phyloP scores from a whole-genome alignment of 768 basidiomycete species.

The Exsudoporus frostii region DNA sequence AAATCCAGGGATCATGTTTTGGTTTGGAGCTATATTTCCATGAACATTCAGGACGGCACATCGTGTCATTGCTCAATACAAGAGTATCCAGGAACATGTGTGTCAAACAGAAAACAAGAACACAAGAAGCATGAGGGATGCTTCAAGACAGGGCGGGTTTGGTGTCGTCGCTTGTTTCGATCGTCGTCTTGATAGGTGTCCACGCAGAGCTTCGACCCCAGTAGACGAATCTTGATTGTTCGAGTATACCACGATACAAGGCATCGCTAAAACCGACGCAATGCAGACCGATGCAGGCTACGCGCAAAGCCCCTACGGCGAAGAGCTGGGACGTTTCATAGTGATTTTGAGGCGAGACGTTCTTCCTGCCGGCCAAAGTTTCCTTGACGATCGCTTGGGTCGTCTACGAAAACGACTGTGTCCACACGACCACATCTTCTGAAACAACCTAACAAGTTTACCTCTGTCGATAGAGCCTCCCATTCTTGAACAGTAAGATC shows the following conservation, averaged over 20 bases:
- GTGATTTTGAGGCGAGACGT: slow-evolving; percentile 71
- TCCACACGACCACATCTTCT: slow-evolving; percentile 1
- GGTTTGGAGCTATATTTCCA: neutral
- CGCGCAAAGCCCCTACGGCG: slow-evolving; percentile 64
- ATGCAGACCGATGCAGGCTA: slow-evolving; percentile 70
- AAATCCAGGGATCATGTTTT: neutral
- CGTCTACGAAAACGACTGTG: slow-evolving; percentile 42
- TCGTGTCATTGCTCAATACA: slow-evolving; percentile 1
- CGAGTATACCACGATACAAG: slow-evolving; percentile 63
- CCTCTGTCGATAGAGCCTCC: slow-evolving; percentile 64
- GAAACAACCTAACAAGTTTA: slow-evolving; percentile 22
- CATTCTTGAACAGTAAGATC: slow-evolving; percentile 68
- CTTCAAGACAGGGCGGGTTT: slow-evolving; percentile 7
- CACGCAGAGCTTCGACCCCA: slow-evolving; percentile 24
- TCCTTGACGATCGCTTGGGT: slow-evolving; percentile 66
- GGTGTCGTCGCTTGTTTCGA: slow-evolving; percentile 14
- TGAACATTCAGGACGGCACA: neutral
- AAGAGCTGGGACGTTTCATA: slow-evolving; percentile 77
- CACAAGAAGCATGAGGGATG: neutral
- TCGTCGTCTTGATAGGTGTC: slow-evolving; percentile 7
- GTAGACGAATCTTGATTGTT: slow-evolving; percentile 46
- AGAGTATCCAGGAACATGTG: neutral
- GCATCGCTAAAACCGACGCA: slow-evolving; percentile 73
- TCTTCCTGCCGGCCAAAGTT: slow-evolving; percentile 67
- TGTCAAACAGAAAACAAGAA: neutral